Evolutionary conservation across 1,284 basidiomycete species (phyloP).

Genomic region (Sutorius eximius): DNA sequence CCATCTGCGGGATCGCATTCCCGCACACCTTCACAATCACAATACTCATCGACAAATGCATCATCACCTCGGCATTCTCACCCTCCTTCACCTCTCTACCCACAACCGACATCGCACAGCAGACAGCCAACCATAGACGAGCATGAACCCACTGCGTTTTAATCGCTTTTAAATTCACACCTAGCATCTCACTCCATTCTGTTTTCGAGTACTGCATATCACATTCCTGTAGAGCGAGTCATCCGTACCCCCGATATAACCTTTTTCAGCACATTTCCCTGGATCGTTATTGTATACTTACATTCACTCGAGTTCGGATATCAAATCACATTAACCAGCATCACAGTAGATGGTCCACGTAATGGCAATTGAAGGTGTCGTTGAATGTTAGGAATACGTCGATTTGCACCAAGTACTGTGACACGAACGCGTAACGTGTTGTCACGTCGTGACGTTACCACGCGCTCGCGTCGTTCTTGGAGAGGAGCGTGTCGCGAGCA

Average conservation of each 20-base stretch:
- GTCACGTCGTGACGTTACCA: constrained; percentile 19
- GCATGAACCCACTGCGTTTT: constrained; percentile 21
- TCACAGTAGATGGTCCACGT: constrained; percentile 4
- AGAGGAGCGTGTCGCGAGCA: constrained; percentile 9
- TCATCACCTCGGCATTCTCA: constrained; percentile 33
- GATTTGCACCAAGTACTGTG: too few species aligned
- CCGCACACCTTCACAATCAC: constrained; percentile 34
- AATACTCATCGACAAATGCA: constrained; percentile 33
- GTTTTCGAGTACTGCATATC: constrained; percentile 3
- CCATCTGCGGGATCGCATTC: constrained; percentile 40
- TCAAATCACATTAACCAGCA: background rate
- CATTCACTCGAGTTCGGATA: constrained; percentile 1
- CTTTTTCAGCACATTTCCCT: constrained; percentile 4
- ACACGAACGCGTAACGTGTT: constrained; percentile 6
- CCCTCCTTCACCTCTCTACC: constrained; percentile 30
- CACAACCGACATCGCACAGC: constrained; percentile 29
- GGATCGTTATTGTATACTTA: constrained; percentile 9
- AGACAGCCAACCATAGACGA: constrained; percentile 40
- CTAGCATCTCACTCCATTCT: background rate
- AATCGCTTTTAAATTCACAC: constrained; percentile 1
- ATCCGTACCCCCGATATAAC: constrained; percentile 6
- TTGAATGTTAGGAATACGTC: background rate
- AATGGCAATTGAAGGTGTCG: background rate
- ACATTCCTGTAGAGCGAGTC: constrained; percentile 9
- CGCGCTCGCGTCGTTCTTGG: constrained; percentile 14